phyloP scores from a whole-genome alignment of 2,329 filamentous ascomycete genomes.

The Sarocladium kiliense region DNA sequence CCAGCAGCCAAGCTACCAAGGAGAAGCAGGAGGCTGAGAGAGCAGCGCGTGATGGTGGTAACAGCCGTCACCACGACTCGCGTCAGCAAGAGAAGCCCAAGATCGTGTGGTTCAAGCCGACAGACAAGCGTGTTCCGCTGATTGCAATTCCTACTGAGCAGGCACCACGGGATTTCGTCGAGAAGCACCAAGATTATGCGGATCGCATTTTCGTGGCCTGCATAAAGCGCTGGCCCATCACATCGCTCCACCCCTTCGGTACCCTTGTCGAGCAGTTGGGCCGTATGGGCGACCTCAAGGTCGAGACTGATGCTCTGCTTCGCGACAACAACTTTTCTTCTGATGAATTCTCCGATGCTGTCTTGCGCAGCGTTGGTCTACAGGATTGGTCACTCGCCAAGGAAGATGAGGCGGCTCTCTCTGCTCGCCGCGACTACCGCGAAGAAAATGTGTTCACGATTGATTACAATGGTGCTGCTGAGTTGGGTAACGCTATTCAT shows the following conservation, averaged over 20 bases:
- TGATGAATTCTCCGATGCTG: conserved; percentile 95
- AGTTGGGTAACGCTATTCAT: conserved; percentile 89
- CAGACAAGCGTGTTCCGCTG: conserved; percentile 94
- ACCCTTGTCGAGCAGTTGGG: conserved; percentile 96
- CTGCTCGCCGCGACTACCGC: conserved; percentile 83
- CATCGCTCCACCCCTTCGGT: conserved; percentile 96
- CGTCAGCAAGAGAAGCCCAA: conserved; percentile 91
- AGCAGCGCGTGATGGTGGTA: conserved; percentile 77
- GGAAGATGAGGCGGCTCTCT: conserved; percentile 71
- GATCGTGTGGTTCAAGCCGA: conserved; percentile 99
- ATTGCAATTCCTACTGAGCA: conserved; percentile 99
- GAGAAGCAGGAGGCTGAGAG: conserved; percentile 99
- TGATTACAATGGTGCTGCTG: conserved; percentile 80
- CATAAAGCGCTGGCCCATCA: conserved; percentile 99
- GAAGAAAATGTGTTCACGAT: conserved; percentile 86
- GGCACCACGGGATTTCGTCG: conserved; percentile 93
- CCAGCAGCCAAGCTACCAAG: conserved; percentile 97
- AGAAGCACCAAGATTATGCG: conserved; percentile 96
- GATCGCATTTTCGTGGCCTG: conserved; percentile 98
- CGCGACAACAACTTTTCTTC: conserved; percentile 98
- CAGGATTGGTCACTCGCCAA: conserved; percentile 86
- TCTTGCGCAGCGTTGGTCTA: conserved; percentile 84
- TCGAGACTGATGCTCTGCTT: conserved; percentile 94
- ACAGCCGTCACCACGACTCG: conserved; percentile 66
- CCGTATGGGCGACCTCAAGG: conserved; percentile 94